Conservation (phyloP, 257 asterid genomes). For the Scutellaria baicalensis region DNA sequence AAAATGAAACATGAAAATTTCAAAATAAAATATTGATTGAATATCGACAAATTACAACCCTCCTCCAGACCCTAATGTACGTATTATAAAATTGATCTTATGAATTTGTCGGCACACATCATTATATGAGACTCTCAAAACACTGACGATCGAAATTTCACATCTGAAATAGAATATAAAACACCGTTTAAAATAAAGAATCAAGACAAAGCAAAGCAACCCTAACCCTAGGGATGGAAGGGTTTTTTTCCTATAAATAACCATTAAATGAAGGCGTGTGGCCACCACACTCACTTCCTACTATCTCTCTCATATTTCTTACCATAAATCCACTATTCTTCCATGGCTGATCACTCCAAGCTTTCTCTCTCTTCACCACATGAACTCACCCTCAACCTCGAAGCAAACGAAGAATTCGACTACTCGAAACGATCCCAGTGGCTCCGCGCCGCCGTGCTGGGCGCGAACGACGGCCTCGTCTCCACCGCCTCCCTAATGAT, state of each 20-base stretch:
- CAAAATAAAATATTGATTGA: no score
- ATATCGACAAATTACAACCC: no score
- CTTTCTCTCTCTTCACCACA: constrained; percentile 2
- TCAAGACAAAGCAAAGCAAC: no score
- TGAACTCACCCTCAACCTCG: constrained; percentile 9
- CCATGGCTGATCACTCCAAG: constrained; percentile 21
- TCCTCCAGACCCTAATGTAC: no score
- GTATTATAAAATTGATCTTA: no score
- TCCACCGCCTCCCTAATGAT: constrained; percentile 48
- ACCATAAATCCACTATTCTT: background rate
- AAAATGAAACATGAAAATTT: no score
- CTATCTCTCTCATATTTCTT: background rate
- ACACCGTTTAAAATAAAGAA: background rate
- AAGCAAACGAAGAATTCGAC: constrained; percentile 27
- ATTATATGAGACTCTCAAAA: no score
- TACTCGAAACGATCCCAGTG: constrained; percentile 46
- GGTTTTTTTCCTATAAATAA: constrained; percentile 17
- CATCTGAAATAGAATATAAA: background rate
- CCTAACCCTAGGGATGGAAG: background rate
- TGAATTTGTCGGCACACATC: no score
- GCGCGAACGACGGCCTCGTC: constrained; percentile 48
- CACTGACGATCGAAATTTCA: no score
- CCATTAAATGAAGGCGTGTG: constrained; percentile 25
- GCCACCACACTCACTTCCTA: constrained; percentile 23
- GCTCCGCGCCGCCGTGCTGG: constrained; percentile 49